These are phyloP conservation scores for Thermoascus crustaceus DNA, from an alignment of 2,329 filamentous ascomycete species.

Conservation along the genomic window DNA sequence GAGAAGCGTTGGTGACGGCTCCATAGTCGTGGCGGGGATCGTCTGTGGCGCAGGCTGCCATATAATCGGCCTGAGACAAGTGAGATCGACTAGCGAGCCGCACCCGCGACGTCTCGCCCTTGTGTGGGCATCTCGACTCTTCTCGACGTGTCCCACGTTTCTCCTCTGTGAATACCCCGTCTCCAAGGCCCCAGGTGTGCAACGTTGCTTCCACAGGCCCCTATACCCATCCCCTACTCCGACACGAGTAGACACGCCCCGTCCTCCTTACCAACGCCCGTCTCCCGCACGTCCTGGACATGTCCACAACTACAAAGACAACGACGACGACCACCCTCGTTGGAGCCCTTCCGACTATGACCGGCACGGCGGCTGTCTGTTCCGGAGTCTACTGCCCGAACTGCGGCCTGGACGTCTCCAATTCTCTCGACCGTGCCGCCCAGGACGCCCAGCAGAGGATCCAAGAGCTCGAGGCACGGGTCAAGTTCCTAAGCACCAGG, in stretches of 20 bases:
- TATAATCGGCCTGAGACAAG: too few species aligned
- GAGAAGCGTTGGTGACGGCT: too few species aligned
- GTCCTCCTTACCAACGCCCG: too few species aligned
- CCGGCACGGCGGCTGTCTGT: slow-evolving; percentile 14
- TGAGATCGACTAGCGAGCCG: slow-evolving; percentile 2
- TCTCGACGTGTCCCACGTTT: too few species aligned
- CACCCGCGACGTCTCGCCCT: neutral
- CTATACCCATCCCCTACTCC: neutral
- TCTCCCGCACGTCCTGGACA: slow-evolving; percentile 17
- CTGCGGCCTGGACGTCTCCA: slow-evolving; percentile 29
- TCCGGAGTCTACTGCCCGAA: slow-evolving; percentile 27
- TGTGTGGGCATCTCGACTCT: too few species aligned
- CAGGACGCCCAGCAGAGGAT: slow-evolving; percentile 34
- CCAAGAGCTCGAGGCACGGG: slow-evolving; percentile 48
- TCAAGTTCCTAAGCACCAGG: slow-evolving; percentile 45
- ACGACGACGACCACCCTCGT: slow-evolving; percentile 20
- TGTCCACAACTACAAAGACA: slow-evolving; percentile 17
- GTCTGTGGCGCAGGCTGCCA: slow-evolving; percentile 1
- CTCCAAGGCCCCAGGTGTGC: too few species aligned
- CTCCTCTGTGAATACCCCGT: too few species aligned
- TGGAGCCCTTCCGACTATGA: slow-evolving; percentile 22
- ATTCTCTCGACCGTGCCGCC: slow-evolving; percentile 15
- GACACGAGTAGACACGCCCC: neutral
- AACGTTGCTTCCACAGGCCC: too few species aligned
- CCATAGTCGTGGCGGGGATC: neutral